Conservation (phyloP, 2,329 filamentous ascomycete species). For the Fusarium tricinctum region DNA sequence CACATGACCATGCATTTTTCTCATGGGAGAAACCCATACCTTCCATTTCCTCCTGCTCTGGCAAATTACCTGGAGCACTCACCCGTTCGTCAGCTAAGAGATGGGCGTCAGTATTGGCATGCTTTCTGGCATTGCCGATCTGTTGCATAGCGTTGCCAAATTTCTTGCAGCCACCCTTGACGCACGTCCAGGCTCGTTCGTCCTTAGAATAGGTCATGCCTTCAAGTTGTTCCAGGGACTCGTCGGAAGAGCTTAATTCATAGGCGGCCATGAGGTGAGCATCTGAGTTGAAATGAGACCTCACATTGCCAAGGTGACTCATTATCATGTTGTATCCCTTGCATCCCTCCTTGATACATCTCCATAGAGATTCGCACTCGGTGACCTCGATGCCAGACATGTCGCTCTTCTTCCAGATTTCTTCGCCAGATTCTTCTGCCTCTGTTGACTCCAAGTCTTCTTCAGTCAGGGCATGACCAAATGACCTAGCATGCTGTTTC, state of each 20-base stretch:
- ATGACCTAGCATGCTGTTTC: constrained; percentile 22
- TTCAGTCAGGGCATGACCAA: constrained; percentile 10
- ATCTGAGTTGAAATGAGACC: constrained; percentile 11
- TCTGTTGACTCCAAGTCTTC: constrained; percentile 4
- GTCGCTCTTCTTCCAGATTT: constrained; percentile 21
- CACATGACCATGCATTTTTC: constrained; percentile 4
- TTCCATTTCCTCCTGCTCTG: not conserved
- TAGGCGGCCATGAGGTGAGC: constrained; percentile 12
- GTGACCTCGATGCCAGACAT: constrained; percentile 24
- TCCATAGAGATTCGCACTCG: constrained; percentile 10
- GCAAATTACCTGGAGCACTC: not conserved
- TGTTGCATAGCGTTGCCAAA: not conserved
- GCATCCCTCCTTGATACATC: constrained; percentile 29
- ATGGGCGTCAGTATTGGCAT: not conserved
- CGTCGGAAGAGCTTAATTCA: constrained; percentile 14
- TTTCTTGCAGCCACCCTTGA: constrained; percentile 12
- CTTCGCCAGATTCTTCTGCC: not conserved
- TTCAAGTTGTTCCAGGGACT: constrained; percentile 5
- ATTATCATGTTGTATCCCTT: constrained; percentile 17
- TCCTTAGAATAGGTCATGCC: constrained; percentile 5
- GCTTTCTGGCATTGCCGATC: not conserved
- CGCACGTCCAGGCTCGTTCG: not conserved
- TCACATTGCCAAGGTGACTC: not conserved
- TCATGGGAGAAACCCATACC: constrained; percentile 2
- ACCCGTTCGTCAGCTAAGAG: not conserved